These are phyloP conservation scores for Gynostemma pentaphyllum DNA, from an alignment of 306 rosid genomes.

Conservation along the genomic window DNA sequence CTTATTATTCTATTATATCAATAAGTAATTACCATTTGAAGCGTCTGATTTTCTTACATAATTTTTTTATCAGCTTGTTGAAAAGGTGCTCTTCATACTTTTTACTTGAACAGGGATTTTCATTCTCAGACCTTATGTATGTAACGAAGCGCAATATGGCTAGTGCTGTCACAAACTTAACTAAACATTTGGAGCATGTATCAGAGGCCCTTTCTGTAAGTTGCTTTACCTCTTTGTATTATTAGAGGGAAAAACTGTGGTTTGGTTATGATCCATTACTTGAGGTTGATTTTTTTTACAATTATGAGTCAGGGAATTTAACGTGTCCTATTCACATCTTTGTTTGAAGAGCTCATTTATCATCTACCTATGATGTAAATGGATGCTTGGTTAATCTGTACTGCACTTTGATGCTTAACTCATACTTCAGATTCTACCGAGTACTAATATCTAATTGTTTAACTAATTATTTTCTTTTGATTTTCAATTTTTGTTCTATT, in stretches of 20 bases:
- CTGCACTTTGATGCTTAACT: neutral
- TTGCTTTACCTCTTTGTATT: constrained; percentile 7
- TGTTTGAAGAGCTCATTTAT: neutral
- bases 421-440: neutral
- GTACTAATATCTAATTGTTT: too few species aligned
- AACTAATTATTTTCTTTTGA: neutral
- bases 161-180: constrained; percentile 70
- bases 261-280: neutral
- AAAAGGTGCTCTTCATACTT: constrained; percentile 2
- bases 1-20: constrained; percentile 10
- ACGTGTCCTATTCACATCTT: neutral
- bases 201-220: constrained; percentile 82
- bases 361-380: neutral
- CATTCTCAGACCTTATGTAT: constrained; percentile 86
- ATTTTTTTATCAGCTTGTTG: neutral
- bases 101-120: constrained; percentile 50
- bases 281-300: neutral
- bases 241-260: neutral
- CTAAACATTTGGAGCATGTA: constrained; percentile 71
- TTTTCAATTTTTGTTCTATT: neutral
- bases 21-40: neutral
- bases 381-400: neutral
- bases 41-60: neutral
- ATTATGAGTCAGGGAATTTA: neutral
- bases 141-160: constrained; percentile 87